Evolutionary conservation across 208 protist genomes (phyloP), one percentile per base, ranked within the genome.

Genomic region (Herpetomonas tarakana): DNA sequence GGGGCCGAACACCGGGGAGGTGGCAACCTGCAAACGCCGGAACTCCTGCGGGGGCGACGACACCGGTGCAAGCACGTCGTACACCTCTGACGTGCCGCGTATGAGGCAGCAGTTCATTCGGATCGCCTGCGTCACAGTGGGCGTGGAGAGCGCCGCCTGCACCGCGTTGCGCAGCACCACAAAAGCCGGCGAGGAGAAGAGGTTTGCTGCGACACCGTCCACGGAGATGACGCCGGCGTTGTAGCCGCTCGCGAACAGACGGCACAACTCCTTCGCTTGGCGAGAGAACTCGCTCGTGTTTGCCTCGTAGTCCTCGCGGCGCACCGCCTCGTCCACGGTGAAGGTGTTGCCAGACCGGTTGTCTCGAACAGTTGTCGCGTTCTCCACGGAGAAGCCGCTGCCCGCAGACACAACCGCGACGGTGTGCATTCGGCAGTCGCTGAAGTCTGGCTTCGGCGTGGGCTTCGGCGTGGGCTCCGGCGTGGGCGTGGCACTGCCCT

Each of bases 1-100:
- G 14, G 71, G 44, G 19, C 76, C 76, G 21, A 83, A 78, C 3
- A 78, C 24, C 19, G 76, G 76, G 3, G 70, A 83, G 2, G 44
- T 49, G 14, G 60, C 30, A 2, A 83, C 56, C 50, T 54, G 51
- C 50, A 83, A 30, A 24, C 59, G 62, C 41, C 38, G 26, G 31
- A 52, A 58, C 21, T 56, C 45, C 14, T 41, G 35, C 14, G 35
- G 35, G 9, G 14, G 9, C 14, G 35, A 6, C 9, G 60, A 57
- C 2, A 22, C 61, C 0, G 38, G 44, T n/a, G 45, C 39, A 19
- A 83, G 52, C 52, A 83, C 28, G 55, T 83, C 76, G 25, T 63
- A 30, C 57, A 53, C 63, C 45, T 66, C 59, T 3, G 49, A 62
- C n/a, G 26, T 53, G 30, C 16, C 18, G 6, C 41, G 52, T 2